A percentile compares a stretch with the other conserved stretches of the same genome.
Conservation (phyloP, 306 rosid species). For the Inga leiocalycina region DNA sequence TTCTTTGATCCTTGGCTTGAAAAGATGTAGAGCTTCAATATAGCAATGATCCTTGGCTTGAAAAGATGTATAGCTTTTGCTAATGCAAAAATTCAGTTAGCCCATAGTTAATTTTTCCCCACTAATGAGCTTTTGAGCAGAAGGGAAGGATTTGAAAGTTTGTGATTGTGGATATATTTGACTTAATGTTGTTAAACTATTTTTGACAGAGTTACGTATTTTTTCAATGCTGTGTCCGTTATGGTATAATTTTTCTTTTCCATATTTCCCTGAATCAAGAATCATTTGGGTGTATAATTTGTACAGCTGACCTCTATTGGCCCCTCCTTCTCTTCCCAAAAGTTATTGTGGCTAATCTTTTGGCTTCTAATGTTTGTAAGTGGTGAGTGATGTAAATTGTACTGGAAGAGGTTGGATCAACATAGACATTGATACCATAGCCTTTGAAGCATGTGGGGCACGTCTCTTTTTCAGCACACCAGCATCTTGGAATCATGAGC, state of each 20-base stretch:
- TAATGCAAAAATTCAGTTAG: neutral
- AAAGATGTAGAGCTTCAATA: too few relatives aligned
- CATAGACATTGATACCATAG: too few relatives aligned
- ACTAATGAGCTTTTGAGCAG: neutral
- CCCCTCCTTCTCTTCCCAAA: neutral
- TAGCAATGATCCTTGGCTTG: too few relatives aligned
- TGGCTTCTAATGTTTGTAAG: constrained; percentile 43
- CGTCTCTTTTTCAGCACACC: constrained; percentile 82
- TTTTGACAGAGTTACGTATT: neutral
- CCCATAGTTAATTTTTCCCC: neutral
- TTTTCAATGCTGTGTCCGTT: neutral
- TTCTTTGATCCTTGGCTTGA: too few relatives aligned
- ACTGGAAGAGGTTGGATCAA: constrained; percentile 96
- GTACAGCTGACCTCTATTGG: neutral
- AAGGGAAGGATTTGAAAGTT: neutral
- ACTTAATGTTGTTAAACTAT: neutral
- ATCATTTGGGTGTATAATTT: neutral
- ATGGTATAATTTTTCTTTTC: constrained; percentile 19
- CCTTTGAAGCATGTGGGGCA: constrained; percentile 83
- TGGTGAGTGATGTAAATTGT: constrained; percentile 87
- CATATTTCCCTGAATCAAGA: constrained; percentile 18
- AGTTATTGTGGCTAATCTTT: constrained; percentile 8
- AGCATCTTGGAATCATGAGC: constrained; percentile 88
- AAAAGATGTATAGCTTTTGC: neutral
- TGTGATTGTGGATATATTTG: neutral